Base-by-base conservation (phyloP, 225 moss, liverwort and hornwort genomes). In the Straminergon stramineum region DNA sequence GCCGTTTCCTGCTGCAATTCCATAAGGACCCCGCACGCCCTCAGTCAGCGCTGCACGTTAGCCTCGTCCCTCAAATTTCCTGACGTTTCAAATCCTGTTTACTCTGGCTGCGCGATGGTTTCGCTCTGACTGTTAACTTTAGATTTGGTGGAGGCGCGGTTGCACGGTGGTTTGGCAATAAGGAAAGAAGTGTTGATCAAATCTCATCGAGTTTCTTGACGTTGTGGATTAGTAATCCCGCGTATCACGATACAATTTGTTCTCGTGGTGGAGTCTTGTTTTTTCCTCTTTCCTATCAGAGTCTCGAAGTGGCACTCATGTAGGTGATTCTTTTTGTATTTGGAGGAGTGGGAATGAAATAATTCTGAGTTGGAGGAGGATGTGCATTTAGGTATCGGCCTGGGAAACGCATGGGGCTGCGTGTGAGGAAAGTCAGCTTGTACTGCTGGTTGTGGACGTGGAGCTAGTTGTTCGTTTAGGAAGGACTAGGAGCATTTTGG, bases 361-460 rank as follows among this genome's bases (percentile, higher is more conserved):
- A 37, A 73, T 84, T 84, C 65, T 45, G 84, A 86, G 75, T 34
- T 81, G 62, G 87, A 65, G 79, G 90, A 86, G 53, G 35, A 61
- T 51, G 80, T 57, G 7, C 56, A 64, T 87, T 88, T 93, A 55
- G 91, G 90, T 93, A 90, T 90, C 34, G 80, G 75, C 90, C 83
- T 88, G 71, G 61, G 69, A 65, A 58, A 73, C 66, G 73, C 69
- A 69, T 63, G 55, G 69, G 32, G 41, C 30, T 26, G 57, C 51
- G 82, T 61, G 65, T 77, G 53, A 76, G 73, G 61, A 43, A 66
- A 91, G 74, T 74, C 60, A 52, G 66, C 58, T 85, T 88, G 85
- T 37, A 67, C 81, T 87, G 64, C 39, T 14, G 57, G 34, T 84
- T 34, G 79, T 58, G 66, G 84, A 43, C 74, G 85, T 88, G 86